phyloP scores from a whole-genome alignment of 1,284 basidiomycete species.

The Leccinum angustisporum region DNA sequence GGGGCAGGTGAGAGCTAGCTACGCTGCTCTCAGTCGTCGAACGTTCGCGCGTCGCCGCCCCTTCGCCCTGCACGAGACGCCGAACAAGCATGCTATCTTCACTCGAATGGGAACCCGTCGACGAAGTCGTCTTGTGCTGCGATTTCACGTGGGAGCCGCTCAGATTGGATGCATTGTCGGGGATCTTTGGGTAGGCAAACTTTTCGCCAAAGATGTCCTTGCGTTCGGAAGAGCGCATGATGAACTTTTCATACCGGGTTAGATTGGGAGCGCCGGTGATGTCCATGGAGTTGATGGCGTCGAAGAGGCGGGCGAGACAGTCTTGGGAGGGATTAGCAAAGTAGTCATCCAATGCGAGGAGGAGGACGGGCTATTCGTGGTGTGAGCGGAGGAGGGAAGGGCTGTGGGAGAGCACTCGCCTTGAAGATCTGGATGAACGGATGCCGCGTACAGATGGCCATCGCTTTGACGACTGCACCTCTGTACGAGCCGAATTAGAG shows the following conservation, averaged over 20 bases:
- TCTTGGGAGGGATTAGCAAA: slow-evolving; percentile 86
- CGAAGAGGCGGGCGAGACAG: slow-evolving; percentile 85
- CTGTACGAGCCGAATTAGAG: slow-evolving; percentile 42
- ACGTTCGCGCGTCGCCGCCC: slow-evolving; percentile 35
- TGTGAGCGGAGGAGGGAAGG: slow-evolving; percentile 4
- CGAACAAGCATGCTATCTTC: slow-evolving; percentile 61
- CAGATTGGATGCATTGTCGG: slow-evolving; percentile 11
- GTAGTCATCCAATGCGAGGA: slow-evolving; percentile 96
- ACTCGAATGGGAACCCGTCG: slow-evolving; percentile 61
- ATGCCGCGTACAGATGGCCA: slow-evolving; percentile 94
- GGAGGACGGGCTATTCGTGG: slow-evolving; percentile 75
- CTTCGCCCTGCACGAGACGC: slow-evolving; percentile 21
- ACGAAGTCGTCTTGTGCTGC: slow-evolving; percentile 54
- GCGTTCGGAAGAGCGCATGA: slow-evolving; percentile 87
- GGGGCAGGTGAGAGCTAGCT: slow-evolving; percentile 30
- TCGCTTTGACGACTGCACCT: slow-evolving; percentile 92
- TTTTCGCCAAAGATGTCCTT: slow-evolving; percentile 92
- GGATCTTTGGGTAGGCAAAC: slow-evolving; percentile 43
- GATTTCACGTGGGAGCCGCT: slow-evolving; percentile 11
- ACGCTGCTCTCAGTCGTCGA: slow-evolving; percentile 43
- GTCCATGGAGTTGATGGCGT: slow-evolving; percentile 91
- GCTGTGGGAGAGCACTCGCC: slow-evolving; percentile 44
- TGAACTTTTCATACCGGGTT: slow-evolving; percentile 79
- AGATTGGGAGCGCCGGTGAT: slow-evolving; percentile 78
- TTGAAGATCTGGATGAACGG: slow-evolving; percentile 99